Base-by-base conservation (phyloP, 1,139 yeast species). In the Saccharomyces hybrid region DNA sequence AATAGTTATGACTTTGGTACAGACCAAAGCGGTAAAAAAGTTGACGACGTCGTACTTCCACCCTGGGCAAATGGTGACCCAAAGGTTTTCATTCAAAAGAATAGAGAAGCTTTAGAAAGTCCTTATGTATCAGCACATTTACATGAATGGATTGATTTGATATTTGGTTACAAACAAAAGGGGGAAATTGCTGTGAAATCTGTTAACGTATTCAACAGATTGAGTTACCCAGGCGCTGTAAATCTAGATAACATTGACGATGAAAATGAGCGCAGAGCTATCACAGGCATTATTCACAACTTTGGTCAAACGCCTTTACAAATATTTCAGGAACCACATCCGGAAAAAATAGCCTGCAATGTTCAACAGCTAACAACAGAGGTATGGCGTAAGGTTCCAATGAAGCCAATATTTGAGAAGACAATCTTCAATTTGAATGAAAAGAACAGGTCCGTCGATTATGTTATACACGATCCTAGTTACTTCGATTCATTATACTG, bases 301-400 rank as follows among this genome's bases (percentile, higher is more conserved):
- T 88, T 88, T 74, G 97, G 97, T 0, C 97, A 88, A 67, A 88
- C 96, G 0, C 97, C 97, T 0, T 66, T 78, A 50, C 87, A 85
- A 61, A 72, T 88, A 11, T 88, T 88, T 62, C 73, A 70, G 8
- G 77, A 75, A 54, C 83, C 89, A 0, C 96, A 88, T 68, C 83
- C 86, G 0, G 59, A 65, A 44, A 76, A 78, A 50, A 80, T 76
- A 2, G 73, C 23, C 25, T 48, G 8, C 19, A 53, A 49, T 8
- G 28, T 44, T 32, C 49, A 34, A 46, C 50, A 34, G 8, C 42
- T 58, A 5, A 46, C 50, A 16, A 34, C 47, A 8, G 44, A 41
- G 5, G 44, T 47, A 11, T 54, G 60, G 59, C 44, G 13, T 16
- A 38, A 38, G 9, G 19, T 38, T 16, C 25, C 44, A 38, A 38